These are phyloP conservation scores for Handroanthus guayacan DNA, from an alignment of 257 asterid genomes.

Conservation along the genomic window DNA sequence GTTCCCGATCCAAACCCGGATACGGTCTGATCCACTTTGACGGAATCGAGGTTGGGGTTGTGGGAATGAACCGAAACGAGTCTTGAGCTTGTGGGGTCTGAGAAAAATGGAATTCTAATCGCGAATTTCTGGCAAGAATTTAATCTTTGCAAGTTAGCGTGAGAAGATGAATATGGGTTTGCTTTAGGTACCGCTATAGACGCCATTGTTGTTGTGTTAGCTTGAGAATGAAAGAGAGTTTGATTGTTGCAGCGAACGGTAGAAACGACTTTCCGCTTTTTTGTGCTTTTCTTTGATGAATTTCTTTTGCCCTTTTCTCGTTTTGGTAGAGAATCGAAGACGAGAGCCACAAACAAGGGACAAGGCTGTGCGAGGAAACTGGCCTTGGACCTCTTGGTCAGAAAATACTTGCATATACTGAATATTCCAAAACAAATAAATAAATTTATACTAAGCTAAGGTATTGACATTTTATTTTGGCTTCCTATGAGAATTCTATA, in stretches of 20 bases:
- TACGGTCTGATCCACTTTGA: constrained; percentile 49
- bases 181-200: constrained; percentile 42
- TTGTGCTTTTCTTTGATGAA: not conserved
- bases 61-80: constrained; percentile 58
- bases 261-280: constrained; percentile 4
- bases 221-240: constrained; percentile 24
- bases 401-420: not conserved
- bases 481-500: too few relatives aligned
- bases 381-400: not conserved
- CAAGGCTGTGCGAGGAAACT: constrained; percentile 16
- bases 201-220: constrained; percentile 41
- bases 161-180: constrained; percentile 34
- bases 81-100: constrained; percentile 43
- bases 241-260: not conserved
- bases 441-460: too few relatives aligned
- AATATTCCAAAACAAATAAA: too few relatives aligned
- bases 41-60: constrained; percentile 63
- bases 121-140: constrained; percentile 42
- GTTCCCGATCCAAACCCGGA: constrained; percentile 53
- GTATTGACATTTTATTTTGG: too few relatives aligned
- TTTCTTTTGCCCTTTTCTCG: not conserved
- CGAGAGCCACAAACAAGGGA: constrained; percentile 29
- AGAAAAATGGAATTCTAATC: constrained; percentile 47
- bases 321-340: constrained; percentile 19
- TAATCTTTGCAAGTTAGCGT: constrained; percentile 21